Evolutionary conservation across 805 yeast species (phyloP).

Genomic region (Cyberlindnera maritima): DNA sequence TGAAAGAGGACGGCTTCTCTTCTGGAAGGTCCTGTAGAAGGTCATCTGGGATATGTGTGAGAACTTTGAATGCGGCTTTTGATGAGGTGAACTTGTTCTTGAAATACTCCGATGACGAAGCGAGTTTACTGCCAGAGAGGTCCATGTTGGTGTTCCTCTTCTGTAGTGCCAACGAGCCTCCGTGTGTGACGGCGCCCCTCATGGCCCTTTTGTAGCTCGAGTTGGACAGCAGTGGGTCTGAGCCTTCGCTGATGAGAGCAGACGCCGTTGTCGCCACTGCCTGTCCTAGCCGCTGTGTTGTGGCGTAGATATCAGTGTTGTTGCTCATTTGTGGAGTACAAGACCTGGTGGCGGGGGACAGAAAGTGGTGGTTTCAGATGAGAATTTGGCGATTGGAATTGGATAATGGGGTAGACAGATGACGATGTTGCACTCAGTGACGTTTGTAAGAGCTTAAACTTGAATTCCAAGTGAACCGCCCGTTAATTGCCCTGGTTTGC

Average conservation of each 20-base stretch:
- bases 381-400: too few relatives aligned
- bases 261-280: constrained; percentile 58
- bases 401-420: too few relatives aligned
- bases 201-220: constrained; percentile 44
- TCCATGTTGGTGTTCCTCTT: constrained; percentile 30
- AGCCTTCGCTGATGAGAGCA: constrained; percentile 37
- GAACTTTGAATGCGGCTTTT: constrained; percentile 45
- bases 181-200: constrained; percentile 39
- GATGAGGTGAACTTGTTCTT: constrained; percentile 33
- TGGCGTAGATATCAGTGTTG: constrained; percentile 26
- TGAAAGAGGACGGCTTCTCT: constrained; percentile 37
- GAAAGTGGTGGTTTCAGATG: too few relatives aligned
- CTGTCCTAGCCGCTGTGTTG: constrained; percentile 39
- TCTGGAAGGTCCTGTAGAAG: constrained; percentile 52
- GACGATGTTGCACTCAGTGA: too few relatives aligned
- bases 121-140: constrained; percentile 27
- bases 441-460: not conserved
- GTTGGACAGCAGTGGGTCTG: constrained; percentile 36
- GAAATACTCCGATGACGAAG: constrained; percentile 38
- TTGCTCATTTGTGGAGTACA: constrained; percentile 2
- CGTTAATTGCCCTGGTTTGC: not conserved
- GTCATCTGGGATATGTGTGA: constrained; percentile 59
- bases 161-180: constrained; percentile 31
- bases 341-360: too few relatives aligned
- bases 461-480: too few relatives aligned